Conservation (phyloP, 1,284 basidiomycete species). For the Cutaneotrichosporon sp. region DNA sequence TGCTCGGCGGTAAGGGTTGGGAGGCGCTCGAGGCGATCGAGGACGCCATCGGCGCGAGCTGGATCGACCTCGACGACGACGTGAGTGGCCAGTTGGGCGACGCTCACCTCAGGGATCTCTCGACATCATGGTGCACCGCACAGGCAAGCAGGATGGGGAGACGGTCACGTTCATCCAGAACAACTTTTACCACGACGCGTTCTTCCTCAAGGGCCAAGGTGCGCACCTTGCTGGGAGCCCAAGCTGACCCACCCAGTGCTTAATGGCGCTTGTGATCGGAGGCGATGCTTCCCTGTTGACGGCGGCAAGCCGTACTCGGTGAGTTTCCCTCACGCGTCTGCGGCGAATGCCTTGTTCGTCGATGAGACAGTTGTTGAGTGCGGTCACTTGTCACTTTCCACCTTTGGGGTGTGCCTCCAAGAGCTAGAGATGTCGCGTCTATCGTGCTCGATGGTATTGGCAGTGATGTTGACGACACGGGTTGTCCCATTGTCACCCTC, state of each 20-base stretch:
- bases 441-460: neutral
- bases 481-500: neutral
- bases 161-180: conserved; percentile 83
- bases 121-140: conserved; percentile 86
- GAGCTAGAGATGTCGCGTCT: neutral
- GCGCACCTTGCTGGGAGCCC: conserved; percentile 30
- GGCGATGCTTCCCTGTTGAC: conserved; percentile 64
- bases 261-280: conserved; percentile 84
- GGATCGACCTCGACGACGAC: conserved; percentile 94
- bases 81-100: conserved; percentile 57
- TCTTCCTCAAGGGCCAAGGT: conserved; percentile 96
- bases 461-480: too few relatives aligned
- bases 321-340: conserved; percentile 38
- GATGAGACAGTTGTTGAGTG: neutral
- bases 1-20: conserved; percentile 64
- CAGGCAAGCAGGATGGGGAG: conserved; percentile 60
- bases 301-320: conserved; percentile 70
- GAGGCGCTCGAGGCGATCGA: conserved; percentile 65
- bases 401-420: neutral
- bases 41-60: conserved; percentile 77
- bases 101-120: conserved; percentile 69
- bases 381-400: neutral
- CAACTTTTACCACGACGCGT: conserved; percentile 97
- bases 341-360: neutral
- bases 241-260: conserved; percentile 60